Evolutionary conservation across 805 yeast genomes (phyloP).

Genomic region (Schizosaccharomyces pombe): DNA sequence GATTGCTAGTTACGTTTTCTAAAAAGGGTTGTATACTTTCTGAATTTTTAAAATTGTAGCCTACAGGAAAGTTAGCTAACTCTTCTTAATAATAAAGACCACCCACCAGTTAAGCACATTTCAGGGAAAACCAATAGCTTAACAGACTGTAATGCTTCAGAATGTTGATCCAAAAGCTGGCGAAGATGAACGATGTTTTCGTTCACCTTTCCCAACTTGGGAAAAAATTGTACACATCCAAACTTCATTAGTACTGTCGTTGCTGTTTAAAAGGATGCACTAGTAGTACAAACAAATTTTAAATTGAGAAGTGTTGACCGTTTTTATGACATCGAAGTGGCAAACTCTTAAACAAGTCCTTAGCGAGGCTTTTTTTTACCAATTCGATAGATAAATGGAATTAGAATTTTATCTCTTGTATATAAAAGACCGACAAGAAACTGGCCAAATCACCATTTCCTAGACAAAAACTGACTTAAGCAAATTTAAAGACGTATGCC

Average conservation of each 20-base stretch:
- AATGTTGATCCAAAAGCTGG: background rate
- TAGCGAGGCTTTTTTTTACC: too few species aligned
- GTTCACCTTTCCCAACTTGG: background rate
- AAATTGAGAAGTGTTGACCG: too few species aligned
- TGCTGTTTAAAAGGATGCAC: too few species aligned
- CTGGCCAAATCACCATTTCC: too few species aligned
- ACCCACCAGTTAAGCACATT: constrained; percentile 29
- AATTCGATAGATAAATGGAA: too few species aligned
- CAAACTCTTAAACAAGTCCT: too few species aligned
- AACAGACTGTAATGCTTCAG: background rate
- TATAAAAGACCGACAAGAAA: too few species aligned
- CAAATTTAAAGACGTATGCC: too few species aligned
- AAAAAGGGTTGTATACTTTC: constrained; percentile 33
- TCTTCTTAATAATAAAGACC: background rate
- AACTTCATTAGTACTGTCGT: background rate
- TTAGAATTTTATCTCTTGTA: too few species aligned
- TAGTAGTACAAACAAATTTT: too few species aligned
- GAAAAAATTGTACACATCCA: background rate
- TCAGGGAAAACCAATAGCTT: constrained; percentile 70
- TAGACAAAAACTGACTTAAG: too few species aligned
- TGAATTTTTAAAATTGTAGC: constrained; percentile 39
- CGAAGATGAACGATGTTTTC: background rate
- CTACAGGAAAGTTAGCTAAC: constrained; percentile 2
- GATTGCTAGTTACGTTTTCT: constrained; percentile 22
- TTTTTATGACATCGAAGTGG: too few species aligned